phyloP scores from a whole-genome alignment of 495 filamentous ascomycete genomes.

The Bacidia rubella region DNA sequence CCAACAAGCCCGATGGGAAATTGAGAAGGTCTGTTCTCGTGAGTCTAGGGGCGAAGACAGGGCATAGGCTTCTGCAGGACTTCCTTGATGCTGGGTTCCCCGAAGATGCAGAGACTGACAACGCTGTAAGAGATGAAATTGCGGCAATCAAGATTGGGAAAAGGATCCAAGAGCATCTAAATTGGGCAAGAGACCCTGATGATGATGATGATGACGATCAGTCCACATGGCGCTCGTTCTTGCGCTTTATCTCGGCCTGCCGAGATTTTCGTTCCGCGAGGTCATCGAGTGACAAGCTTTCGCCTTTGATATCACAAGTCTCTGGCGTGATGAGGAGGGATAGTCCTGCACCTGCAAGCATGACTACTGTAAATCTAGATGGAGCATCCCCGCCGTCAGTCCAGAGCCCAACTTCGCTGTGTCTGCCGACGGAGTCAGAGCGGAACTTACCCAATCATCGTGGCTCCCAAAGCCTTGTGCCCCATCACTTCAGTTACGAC shows the following conservation, averaged over 20 bases:
- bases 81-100: slow-evolving; percentile 1
- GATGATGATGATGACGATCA: background rate
- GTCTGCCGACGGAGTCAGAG: background rate
- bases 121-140: background rate
- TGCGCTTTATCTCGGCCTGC: background rate
- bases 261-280: slow-evolving; percentile 5
- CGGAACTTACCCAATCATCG: slow-evolving; percentile 10
- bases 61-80: background rate
- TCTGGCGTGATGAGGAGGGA: slow-evolving; percentile 9
- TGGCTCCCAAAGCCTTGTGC: slow-evolving; percentile 4
- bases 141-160: background rate
- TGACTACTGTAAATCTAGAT: slow-evolving; percentile 14
- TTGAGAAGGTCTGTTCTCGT: background rate
- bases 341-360: slow-evolving; percentile 11
- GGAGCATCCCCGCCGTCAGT: background rate
- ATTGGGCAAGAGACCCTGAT: background rate
- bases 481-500: slow-evolving; percentile 26
- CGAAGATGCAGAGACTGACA: background rate
- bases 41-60: background rate
- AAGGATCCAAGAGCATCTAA: slow-evolving; percentile 1
- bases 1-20: background rate
- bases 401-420: background rate
- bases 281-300: slow-evolving; percentile 10
- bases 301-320: slow-evolving; percentile 9
- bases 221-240: background rate